Evolutionary conservation across 1,284 basidiomycete genomes (phyloP), one percentile per base, ranked within the genome.

Genomic region (Pseudozyma sp.): DNA sequence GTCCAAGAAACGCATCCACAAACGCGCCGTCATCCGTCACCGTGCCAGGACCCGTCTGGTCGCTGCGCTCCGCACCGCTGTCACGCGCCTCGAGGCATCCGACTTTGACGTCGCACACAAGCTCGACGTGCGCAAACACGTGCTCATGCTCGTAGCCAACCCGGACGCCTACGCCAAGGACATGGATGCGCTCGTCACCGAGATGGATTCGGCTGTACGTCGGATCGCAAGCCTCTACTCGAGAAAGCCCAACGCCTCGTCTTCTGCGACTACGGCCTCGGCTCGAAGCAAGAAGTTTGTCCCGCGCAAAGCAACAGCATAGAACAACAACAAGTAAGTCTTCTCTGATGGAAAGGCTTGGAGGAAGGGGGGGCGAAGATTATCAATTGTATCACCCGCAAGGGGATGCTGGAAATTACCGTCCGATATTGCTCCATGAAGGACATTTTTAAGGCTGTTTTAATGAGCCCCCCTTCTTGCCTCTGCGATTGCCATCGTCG

Each of bases 371-470:
- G 35, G 40, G 60, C 63, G 50, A 67, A 33, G 60, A 62, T 64
- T 61, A 67, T 31, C 52, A 53, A 54, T 73, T 74, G 67, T 75
- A 55, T 73, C 60, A 49, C 61, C 45, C 49, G 49, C 51, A 50
- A n/a, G 40, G 47, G 65, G 65, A 72, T 78, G 76, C 75, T 80
- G 76, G 78, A 78, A 80, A 80, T 80, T 80, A 80, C 78, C 78
- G 78, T 80, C 78, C 70, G 78, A 80, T 60, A 63, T 68, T 75
- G 61, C 65, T 65, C 57, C 54, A 61, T 80, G 78, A 80, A 49
- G 74, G 78, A 77, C 59, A 72, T 29, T 65, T 69, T 51, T 54
- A 56, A 73, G 78, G 78, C 78, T 80, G 78, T 57, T 60, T 76
- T 58, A 75, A 78, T 80, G 78, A 80, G 78, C 75, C 43, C 39